phyloP scores from a whole-genome alignment of 1,284 basidiomycete genomes.

The Golubevia sp. region DNA sequence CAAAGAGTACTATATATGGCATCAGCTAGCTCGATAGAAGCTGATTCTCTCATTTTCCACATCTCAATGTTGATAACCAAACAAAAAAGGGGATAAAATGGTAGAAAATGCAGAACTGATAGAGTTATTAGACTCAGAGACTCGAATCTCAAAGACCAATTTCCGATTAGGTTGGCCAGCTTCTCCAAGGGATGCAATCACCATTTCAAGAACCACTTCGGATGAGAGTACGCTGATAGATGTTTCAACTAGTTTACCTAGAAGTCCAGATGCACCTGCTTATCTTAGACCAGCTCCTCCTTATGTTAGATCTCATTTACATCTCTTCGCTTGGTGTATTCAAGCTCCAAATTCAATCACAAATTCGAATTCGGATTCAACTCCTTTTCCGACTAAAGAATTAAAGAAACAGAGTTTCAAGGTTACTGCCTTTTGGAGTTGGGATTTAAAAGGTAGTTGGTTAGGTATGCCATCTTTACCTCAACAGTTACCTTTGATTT shows the following conservation, averaged over 20 bases:
- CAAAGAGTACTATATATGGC: background rate
- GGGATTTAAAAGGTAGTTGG: conserved; percentile 89
- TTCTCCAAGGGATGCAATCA: conserved; percentile 66
- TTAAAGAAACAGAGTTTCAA: conserved; percentile 15
- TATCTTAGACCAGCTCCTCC: conserved; percentile 93
- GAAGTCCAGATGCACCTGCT: conserved; percentile 86
- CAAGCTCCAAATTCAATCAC: conserved; percentile 88
- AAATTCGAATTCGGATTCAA: conserved; percentile 69
- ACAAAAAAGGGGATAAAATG: conserved; percentile 75
- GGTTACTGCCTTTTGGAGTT: conserved; percentile 92
- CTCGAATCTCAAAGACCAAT: conserved; percentile 83
- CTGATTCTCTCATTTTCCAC: background rate
- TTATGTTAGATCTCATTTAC: conserved; percentile 86
- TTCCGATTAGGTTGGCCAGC: conserved; percentile 95
- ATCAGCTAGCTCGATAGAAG: background rate
- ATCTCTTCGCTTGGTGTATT: conserved; percentile 89
- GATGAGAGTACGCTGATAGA: conserved; percentile 74
- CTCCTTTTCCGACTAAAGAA: no score
- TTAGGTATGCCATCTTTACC: conserved; percentile 39
- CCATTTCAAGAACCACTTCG: conserved; percentile 25
- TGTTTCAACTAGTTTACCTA: conserved; percentile 91
- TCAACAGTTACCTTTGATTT: conserved; percentile 80
- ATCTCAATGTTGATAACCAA: background rate
- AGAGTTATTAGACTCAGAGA: conserved; percentile 83
- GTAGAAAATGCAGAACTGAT: conserved; percentile 82